A percentile compares a stretch with the other conserved stretches of the same genome.
These are phyloP conservation scores for Fusarium sp. DNA, from an alignment of 2,329 filamentous ascomycete genomes.

Conservation along the genomic window DNA sequence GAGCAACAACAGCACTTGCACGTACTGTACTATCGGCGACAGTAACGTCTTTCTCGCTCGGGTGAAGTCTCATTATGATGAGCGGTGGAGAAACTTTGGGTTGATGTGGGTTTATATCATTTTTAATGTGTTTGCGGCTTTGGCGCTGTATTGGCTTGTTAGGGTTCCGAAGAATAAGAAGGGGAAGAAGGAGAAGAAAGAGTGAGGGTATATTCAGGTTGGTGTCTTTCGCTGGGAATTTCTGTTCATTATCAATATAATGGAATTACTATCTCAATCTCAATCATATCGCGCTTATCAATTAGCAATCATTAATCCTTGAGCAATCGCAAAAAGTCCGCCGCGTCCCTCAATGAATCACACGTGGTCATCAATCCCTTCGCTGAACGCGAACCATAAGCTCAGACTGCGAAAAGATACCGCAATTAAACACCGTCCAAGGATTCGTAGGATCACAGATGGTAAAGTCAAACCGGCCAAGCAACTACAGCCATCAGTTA, in stretches of 20 bases:
- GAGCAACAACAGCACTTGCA: conserved; percentile 61
- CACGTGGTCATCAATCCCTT: background rate
- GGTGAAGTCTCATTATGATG: conserved; percentile 63
- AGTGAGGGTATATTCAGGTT: too few relatives aligned
- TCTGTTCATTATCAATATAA: background rate
- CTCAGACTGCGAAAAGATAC: conserved; percentile 48
- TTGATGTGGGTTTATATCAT: conserved; percentile 68
- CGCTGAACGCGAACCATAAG: conserved; percentile 40
- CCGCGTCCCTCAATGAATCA: fast-evolving
- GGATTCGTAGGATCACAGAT: conserved; percentile 47
- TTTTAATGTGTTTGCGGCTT: conserved; percentile 67
- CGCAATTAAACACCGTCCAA: conserved; percentile 47
- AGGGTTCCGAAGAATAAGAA: conserved; percentile 59
- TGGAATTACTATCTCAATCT: background rate
- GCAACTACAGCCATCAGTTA: conserved; percentile 35
- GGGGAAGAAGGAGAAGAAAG: conserved; percentile 14
- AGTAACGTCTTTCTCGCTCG: conserved; percentile 64
- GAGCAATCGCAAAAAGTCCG: background rate
- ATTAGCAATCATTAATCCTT: background rate
- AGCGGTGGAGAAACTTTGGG: conserved; percentile 77
- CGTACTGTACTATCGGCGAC: conserved; percentile 63
- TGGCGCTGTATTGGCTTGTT: conserved; percentile 67
- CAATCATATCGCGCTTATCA: background rate
- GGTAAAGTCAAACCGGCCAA: conserved; percentile 47
- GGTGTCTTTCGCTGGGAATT: too few relatives aligned